Percentiles rank a stretch among this genome's conserved stretches.
These are phyloP conservation scores for Didymella pomorum DNA, from an alignment of 2,329 filamentous ascomycete species.

Conservation along the genomic window DNA sequence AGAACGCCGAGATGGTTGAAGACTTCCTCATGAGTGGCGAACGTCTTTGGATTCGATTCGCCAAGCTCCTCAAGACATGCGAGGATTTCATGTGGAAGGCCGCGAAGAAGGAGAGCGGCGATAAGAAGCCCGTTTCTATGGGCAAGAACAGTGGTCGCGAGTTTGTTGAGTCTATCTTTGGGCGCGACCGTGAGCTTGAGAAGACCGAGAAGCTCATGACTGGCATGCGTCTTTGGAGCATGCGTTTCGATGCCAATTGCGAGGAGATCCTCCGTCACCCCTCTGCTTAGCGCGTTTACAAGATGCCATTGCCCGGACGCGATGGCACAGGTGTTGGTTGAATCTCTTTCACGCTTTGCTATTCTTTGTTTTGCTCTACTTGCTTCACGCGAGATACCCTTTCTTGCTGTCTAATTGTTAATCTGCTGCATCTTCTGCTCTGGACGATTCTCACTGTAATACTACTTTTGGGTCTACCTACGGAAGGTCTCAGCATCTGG, in stretches of 20 bases:
- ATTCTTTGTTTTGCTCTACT: constrained; percentile 33
- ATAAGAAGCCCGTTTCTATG: constrained; percentile 71
- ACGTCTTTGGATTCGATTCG: constrained; percentile 83
- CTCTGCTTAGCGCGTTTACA: constrained; percentile 38
- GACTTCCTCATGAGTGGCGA: constrained; percentile 92
- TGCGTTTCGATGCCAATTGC: constrained; percentile 95
- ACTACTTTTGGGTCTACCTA: constrained; percentile 40
- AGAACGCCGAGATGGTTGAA: constrained; percentile 81
- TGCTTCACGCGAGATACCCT: constrained; percentile 53
- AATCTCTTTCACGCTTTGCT: constrained; percentile 18
- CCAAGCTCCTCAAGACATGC: constrained; percentile 86
- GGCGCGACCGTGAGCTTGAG: constrained; percentile 86
- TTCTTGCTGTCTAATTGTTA: constrained; percentile 49
- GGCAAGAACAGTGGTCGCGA: constrained; percentile 92
- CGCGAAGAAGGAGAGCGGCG: constrained; percentile 71
- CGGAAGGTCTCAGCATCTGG: constrained; percentile 44
- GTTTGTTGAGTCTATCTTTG: constrained; percentile 96
- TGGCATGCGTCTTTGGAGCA: constrained; percentile 84
- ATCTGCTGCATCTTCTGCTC: constrained; percentile 45
- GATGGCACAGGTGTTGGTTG: constrained; percentile 41
- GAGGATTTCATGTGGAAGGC: constrained; percentile 95
- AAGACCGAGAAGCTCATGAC: constrained; percentile 94
- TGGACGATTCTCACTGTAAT: constrained; percentile 47
- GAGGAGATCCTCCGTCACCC: constrained; percentile 79
- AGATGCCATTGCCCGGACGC: constrained; percentile 30